Evolutionary conservation across 2,329 filamentous ascomycete genomes (phyloP).

Genomic region (Ceratocystis variospora): DNA sequence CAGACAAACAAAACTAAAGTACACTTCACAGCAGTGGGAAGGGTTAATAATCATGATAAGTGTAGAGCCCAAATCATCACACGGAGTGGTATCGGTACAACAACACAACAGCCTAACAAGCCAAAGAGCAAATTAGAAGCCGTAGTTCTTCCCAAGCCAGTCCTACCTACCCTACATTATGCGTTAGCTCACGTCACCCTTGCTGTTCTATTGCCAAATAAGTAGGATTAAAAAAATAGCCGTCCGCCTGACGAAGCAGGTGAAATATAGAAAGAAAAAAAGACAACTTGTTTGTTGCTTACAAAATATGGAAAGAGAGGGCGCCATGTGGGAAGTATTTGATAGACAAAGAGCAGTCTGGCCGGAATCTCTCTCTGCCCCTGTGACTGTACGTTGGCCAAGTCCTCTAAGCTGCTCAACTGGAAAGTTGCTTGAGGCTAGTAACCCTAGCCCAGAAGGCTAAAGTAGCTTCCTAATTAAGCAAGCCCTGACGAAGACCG

Average conservation of each 20-base stretch:
- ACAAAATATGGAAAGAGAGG: background rate
- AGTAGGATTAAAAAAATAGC: conserved; percentile 15
- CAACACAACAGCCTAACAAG: background rate
- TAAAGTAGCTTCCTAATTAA: too few relatives aligned
- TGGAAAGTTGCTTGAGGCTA: background rate
- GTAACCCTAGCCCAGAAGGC: background rate
- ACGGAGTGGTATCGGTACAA: background rate
- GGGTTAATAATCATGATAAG: too few relatives aligned
- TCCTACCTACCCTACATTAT: background rate
- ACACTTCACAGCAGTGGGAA: too few relatives aligned
- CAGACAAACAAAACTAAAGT: background rate
- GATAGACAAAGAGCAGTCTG: too few relatives aligned
- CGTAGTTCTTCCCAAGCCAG: background rate
- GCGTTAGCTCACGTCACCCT: background rate
- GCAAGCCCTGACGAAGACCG: too few relatives aligned
- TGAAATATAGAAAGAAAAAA: background rate
- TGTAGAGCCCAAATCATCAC: too few relatives aligned
- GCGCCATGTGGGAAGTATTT: background rate
- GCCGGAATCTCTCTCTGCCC: background rate
- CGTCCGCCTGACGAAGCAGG: conserved; percentile 3
- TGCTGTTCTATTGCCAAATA: conserved; percentile 3
- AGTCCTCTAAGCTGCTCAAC: background rate
- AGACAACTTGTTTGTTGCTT: too few relatives aligned
- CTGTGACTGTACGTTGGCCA: too few relatives aligned
- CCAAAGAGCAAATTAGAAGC: background rate